phyloP scores from a whole-genome alignment of 2,329 filamentous ascomycete genomes.

The Calonectria pseudoturangicola region DNA sequence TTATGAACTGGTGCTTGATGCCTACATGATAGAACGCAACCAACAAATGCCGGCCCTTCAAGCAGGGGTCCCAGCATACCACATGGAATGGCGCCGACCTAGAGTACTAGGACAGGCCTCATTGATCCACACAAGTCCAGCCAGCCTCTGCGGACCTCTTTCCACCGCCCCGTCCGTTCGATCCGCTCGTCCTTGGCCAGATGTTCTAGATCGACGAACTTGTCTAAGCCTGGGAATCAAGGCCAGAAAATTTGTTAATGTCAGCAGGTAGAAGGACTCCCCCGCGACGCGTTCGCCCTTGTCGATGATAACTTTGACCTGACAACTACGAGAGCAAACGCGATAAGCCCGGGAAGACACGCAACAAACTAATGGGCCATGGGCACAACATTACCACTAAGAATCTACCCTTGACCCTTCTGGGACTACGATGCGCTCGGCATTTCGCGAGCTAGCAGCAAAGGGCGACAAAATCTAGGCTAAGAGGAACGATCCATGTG shows the following conservation, averaged over 20 bases:
- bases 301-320: too few species aligned
- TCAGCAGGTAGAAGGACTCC: too few species aligned
- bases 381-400: not conserved
- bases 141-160: not conserved
- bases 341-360: too few species aligned
- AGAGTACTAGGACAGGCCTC: constrained; percentile 17
- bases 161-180: not conserved
- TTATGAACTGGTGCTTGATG: not conserved
- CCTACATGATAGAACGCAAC: not conserved
- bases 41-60: constrained; percentile 37
- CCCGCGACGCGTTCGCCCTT: too few species aligned
- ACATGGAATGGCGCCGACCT: constrained; percentile 44
- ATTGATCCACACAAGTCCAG: constrained; percentile 46
- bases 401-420: not conserved
- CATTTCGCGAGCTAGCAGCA: constrained; percentile 42
- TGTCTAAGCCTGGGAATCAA: not conserved
- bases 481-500: constrained; percentile 36
- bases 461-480: constrained; percentile 34
- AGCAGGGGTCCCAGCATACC: constrained; percentile 31
- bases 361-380: not conserved
- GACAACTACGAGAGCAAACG: too few species aligned
- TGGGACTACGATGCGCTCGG: constrained; percentile 7
- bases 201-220: not conserved
- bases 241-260: not conserved
- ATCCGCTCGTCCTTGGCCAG: not conserved